Percentiles rank a stretch among this genome's conserved stretches.
These are phyloP conservation scores for Tuber magnatum DNA, from an alignment of 495 filamentous ascomycete genomes.

Conservation along the genomic window DNA sequence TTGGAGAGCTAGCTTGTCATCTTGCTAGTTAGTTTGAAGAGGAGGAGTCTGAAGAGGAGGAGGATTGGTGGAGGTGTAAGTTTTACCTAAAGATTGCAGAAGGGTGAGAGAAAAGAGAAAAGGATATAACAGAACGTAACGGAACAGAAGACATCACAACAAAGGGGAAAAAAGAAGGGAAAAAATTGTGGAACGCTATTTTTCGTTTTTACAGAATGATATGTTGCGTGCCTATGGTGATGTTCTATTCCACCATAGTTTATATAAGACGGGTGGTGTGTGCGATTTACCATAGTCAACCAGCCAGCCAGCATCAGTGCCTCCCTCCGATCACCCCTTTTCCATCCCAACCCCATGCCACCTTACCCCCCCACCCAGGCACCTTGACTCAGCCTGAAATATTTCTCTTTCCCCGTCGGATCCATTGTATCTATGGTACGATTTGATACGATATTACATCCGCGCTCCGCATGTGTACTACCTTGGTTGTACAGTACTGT, in stretches of 20 bases:
- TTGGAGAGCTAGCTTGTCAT: background rate
- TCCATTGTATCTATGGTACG: background rate
- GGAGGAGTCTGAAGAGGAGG: background rate
- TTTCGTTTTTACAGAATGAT: background rate
- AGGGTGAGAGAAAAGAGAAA: background rate
- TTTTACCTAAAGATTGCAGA: constrained; percentile 5
- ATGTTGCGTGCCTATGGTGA: background rate
- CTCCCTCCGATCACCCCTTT: background rate
- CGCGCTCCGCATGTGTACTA: background rate
- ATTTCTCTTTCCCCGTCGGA: background rate
- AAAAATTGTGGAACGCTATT: background rate
- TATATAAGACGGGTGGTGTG: background rate
- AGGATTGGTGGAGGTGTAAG: background rate
- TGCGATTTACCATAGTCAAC: background rate
- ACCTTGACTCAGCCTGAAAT: background rate
- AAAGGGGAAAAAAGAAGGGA: background rate
- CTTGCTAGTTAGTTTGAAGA: background rate
- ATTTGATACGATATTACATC: background rate
- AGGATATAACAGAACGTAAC: background rate
- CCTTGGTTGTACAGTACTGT: background rate
- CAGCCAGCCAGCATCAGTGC: background rate
- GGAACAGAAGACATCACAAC: background rate
- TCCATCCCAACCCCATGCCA: background rate
- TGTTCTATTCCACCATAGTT: background rate
- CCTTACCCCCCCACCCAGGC: background rate